Evolutionary conservation across 2,329 filamentous ascomycete species (phyloP).

Genomic region (Phyllosticta capitalensis): DNA sequence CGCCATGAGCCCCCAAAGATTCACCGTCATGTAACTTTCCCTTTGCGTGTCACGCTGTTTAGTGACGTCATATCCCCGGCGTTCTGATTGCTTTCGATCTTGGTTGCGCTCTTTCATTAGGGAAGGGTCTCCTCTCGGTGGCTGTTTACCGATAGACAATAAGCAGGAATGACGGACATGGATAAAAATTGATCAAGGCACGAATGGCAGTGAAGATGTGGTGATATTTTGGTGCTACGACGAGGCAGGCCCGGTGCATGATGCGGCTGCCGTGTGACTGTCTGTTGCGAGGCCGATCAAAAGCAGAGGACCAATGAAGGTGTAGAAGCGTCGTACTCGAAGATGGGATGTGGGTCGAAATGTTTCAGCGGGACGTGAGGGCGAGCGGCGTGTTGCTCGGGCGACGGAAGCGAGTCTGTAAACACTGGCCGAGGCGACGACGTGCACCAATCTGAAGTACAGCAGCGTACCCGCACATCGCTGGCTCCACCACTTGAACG

Average conservation of each 20-base stretch:
- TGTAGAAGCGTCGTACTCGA: neutral
- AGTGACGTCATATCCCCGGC: slow-evolving; percentile 12
- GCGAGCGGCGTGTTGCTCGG: neutral
- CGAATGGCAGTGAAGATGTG: neutral
- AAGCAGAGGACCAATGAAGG: neutral
- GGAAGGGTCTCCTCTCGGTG: slow-evolving; percentile 6
- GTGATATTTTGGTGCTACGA: neutral
- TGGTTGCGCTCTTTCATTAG: slow-evolving; percentile 5
- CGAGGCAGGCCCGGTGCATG: neutral
- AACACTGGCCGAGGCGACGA: neutral
- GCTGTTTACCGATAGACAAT: slow-evolving; percentile 9
- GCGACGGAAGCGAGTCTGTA: neutral
- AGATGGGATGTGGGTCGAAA: neutral
- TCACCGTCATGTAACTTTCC: slow-evolving; percentile 12
- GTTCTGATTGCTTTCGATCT: slow-evolving; percentile 9
- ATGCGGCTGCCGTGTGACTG: neutral
- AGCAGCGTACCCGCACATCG: neutral
- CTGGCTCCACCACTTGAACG: neutral
- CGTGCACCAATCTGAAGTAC: neutral
- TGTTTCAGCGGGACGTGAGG: neutral
- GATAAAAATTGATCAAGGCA: neutral
- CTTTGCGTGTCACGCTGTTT: slow-evolving; percentile 6
- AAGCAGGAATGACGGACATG: slow-evolving; percentile 5
- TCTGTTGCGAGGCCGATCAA: neutral
- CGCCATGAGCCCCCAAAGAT: slow-evolving; percentile 11